phyloP scores from a whole-genome alignment of 1,284 basidiomycete species.

The Malassezia caprae region DNA sequence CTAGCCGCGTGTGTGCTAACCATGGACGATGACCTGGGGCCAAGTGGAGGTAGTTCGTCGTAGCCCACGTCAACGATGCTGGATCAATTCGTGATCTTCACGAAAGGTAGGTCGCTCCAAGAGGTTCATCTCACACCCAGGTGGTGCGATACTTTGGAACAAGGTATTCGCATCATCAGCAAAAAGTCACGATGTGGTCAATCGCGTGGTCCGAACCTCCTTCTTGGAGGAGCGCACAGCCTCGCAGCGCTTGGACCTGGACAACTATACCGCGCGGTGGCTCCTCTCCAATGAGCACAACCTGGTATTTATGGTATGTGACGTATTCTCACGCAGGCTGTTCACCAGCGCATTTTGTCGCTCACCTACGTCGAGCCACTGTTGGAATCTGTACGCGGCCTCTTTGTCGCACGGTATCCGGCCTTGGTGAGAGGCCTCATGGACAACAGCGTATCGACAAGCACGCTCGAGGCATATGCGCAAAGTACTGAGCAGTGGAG shows the following conservation, averaged over 20 bases:
- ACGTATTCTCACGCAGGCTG: slow-evolving; percentile 52
- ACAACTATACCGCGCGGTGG: slow-evolving; percentile 41
- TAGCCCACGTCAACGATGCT: slow-evolving; percentile 7
- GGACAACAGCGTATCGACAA: not conserved
- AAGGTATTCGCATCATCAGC: slow-evolving; percentile 32
- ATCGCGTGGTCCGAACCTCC: slow-evolving; percentile 35
- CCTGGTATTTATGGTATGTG: slow-evolving; percentile 33
- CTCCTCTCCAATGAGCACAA: slow-evolving; percentile 42
- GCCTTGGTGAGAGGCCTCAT: slow-evolving; percentile 26
- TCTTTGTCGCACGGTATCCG: slow-evolving; percentile 34
- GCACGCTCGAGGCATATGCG: slow-evolving; percentile 54
- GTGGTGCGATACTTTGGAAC: slow-evolving; percentile 41
- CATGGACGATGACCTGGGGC: slow-evolving; percentile 5
- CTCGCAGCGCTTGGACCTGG: slow-evolving; percentile 33
- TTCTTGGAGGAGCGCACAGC: slow-evolving; percentile 42
- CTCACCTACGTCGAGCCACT: slow-evolving; percentile 87
- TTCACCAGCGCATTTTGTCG: slow-evolving; percentile 91
- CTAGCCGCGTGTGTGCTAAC: slow-evolving; percentile 4
- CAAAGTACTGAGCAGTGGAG: slow-evolving; percentile 73
- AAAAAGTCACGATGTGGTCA: slow-evolving; percentile 24
- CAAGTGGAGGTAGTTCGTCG: not conserved
- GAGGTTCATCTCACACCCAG: slow-evolving; percentile 5
- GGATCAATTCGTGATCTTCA: slow-evolving; percentile 14
- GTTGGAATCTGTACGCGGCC: slow-evolving; percentile 26
- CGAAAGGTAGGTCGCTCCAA: slow-evolving; percentile 5